Evolutionary conservation across 2,329 filamentous ascomycete species (phyloP).

Genomic region (Epichloe elymi): DNA sequence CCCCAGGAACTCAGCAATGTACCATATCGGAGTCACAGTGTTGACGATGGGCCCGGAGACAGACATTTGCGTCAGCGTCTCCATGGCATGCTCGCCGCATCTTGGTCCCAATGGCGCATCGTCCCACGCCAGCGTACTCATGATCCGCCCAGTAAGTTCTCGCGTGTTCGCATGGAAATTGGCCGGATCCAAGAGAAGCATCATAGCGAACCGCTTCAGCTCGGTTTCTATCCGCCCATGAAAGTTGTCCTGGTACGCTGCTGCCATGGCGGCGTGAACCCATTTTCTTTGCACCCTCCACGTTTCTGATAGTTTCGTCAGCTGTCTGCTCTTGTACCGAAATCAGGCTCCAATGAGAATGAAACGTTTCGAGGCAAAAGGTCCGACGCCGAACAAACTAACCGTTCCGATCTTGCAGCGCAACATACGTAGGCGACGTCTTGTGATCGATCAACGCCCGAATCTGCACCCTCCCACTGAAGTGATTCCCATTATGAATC

Average conservation of each 20-base stretch:
- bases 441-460: slow-evolving; percentile 36
- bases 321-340: neutral
- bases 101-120: slow-evolving; percentile 31
- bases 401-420: slow-evolving; percentile 29
- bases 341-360: neutral
- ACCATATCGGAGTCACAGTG: slow-evolving; percentile 35
- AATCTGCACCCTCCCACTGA: slow-evolving; percentile 36
- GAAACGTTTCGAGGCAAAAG: neutral
- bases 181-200: slow-evolving; percentile 31
- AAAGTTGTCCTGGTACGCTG: slow-evolving; percentile 27
- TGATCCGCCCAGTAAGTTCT: slow-evolving; percentile 36
- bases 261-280: slow-evolving; percentile 36
- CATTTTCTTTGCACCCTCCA: slow-evolving; percentile 38
- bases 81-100: slow-evolving; percentile 33
- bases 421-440: slow-evolving; percentile 32
- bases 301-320: slow-evolving; percentile 20
- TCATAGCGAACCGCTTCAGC: slow-evolving; percentile 30
- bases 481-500: slow-evolving; percentile 35
- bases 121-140: slow-evolving; percentile 36
- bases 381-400: neutral
- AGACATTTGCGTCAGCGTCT: slow-evolving; percentile 36
- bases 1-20: slow-evolving; percentile 24
- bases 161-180: slow-evolving; percentile 32
- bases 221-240: slow-evolving; percentile 36
- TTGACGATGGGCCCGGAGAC: slow-evolving; percentile 39